A percentile compares a stretch with the other conserved stretches of the same genome.
Evolutionary conservation across 306 rosid genomes (phyloP).

Genomic region (Castanea mollissima): DNA sequence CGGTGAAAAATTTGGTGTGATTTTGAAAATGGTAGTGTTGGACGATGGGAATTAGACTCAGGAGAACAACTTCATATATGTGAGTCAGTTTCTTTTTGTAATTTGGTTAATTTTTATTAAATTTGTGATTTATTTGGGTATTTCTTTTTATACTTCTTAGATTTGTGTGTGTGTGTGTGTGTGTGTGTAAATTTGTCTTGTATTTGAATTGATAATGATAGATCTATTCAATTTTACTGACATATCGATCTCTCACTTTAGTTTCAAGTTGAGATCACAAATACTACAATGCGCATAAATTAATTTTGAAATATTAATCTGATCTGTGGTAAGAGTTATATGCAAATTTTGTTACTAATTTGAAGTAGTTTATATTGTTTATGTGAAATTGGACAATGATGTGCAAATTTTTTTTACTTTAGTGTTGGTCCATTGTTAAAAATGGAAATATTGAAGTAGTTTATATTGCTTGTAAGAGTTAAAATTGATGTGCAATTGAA

Average conservation of each 20-base stretch:
- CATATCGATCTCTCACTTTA: neutral
- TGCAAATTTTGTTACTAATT: neutral
- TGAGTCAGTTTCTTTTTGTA: slow-evolving; percentile 33
- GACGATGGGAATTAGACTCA: slow-evolving; percentile 61
- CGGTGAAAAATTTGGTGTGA: neutral
- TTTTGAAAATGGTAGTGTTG: neutral
- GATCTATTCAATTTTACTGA: neutral
- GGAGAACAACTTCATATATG: slow-evolving; percentile 84
- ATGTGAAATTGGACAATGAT: neutral
- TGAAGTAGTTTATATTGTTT: neutral
- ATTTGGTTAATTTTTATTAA: neutral
- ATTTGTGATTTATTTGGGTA: neutral
- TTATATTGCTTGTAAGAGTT: neutral
- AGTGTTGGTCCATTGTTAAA: neutral
- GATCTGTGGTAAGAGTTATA: neutral
- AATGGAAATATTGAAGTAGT: neutral
- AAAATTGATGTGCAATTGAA: neutral
- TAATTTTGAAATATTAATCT: neutral
- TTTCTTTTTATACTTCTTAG: neutral
- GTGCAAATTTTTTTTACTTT: too few species aligned
- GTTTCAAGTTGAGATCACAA: neutral
- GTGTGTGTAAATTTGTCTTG: neutral
- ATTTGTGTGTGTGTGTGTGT: neutral
- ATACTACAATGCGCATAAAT: neutral
- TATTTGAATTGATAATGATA: neutral